Evolutionary conservation across 225 moss, liverwort and hornwort genomes (phyloP).

Genomic region (Asterella californica): DNA sequence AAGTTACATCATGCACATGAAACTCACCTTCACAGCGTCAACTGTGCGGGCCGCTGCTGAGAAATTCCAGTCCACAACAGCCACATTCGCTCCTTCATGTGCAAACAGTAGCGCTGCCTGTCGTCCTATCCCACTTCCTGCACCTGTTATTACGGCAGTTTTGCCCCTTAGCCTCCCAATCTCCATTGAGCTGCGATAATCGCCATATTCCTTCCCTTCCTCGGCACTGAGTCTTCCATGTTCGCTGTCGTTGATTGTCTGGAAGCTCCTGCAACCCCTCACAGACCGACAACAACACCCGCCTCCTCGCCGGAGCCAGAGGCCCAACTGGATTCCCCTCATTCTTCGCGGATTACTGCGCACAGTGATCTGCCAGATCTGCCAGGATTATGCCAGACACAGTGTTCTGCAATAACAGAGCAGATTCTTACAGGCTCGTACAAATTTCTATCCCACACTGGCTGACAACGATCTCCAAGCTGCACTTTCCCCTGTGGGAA

Average conservation of each 20-base stretch:
- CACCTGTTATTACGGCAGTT: slow-evolving; percentile 62
- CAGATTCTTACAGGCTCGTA: not conserved
- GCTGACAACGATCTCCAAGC: no score
- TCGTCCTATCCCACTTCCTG: slow-evolving; percentile 94
- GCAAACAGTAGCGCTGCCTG: slow-evolving; percentile 91
- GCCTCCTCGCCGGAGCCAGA: slow-evolving; percentile 19
- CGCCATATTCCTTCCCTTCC: slow-evolving; percentile 35
- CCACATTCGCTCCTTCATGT: slow-evolving; percentile 91
- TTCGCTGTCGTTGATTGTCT: slow-evolving; percentile 11
- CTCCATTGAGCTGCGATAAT: slow-evolving; percentile 36
- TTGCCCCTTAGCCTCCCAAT: slow-evolving; percentile 44
- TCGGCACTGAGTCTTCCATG: slow-evolving; percentile 23
- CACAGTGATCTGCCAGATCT: not conserved
- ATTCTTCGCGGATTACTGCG: not conserved
- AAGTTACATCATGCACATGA: not conserved
- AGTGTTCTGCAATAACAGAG: not conserved
- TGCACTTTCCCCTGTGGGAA: not conserved
- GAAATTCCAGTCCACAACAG: slow-evolving; percentile 68
- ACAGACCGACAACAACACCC: not conserved
- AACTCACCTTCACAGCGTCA: slow-evolving; percentile 65
- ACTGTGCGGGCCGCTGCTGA: slow-evolving; percentile 88
- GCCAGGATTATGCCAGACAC: not conserved
- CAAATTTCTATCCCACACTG: not conserved
- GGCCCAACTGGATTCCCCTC: slow-evolving; percentile 17
- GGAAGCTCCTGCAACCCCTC: slow-evolving; percentile 14